A percentile compares a stretch with the other conserved stretches of the same genome.
Conservation (phyloP, 495 filamentous ascomycete species). For the Aspergillus mulundensis region DNA sequence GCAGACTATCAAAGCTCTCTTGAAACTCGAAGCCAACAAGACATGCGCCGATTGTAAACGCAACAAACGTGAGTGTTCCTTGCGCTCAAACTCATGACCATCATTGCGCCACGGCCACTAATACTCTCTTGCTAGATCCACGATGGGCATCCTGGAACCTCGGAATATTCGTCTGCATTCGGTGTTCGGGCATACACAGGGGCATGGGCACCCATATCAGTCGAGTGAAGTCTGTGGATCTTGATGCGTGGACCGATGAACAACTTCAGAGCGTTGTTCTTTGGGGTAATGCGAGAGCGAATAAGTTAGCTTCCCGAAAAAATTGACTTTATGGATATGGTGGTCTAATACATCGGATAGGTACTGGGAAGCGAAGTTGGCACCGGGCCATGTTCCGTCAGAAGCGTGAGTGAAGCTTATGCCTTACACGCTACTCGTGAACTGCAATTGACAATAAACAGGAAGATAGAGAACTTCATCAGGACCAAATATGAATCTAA, state of each 20-base stretch:
- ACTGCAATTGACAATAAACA: slow-evolving; percentile 23
- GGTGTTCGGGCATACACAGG: slow-evolving; percentile 96
- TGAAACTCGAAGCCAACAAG: slow-evolving; percentile 93
- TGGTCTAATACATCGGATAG: slow-evolving; percentile 34
- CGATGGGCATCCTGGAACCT: slow-evolving; percentile 99
- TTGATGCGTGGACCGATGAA: slow-evolving; percentile 98
- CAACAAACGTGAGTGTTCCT: slow-evolving; percentile 75
- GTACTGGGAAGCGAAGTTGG: slow-evolving; percentile 95
- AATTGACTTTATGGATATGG: slow-evolving; percentile 8
- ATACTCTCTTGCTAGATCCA: slow-evolving; percentile 57
- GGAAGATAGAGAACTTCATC: slow-evolving; percentile 99
- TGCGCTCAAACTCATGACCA: not conserved
- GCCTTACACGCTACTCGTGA: not conserved
- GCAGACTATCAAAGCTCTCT: slow-evolving; percentile 81
- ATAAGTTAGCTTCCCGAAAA: slow-evolving; percentile 61
- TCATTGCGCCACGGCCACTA: not conserved
- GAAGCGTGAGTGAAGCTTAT: slow-evolving; percentile 60
- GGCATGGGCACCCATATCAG: slow-evolving; percentile 99
- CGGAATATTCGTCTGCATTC: slow-evolving; percentile 94
- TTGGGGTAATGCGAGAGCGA: slow-evolving; percentile 94
- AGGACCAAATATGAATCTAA: slow-evolving; percentile 98
- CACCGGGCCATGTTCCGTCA: slow-evolving; percentile 88
- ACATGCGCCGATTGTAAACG: slow-evolving; percentile 97
- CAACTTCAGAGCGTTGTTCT: slow-evolving; percentile 85
- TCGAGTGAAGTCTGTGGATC: slow-evolving; percentile 93